Evolutionary conservation across 1,139 yeast species (phyloP), one percentile per base, ranked within the genome.

Genomic region (Saccharomyces hybrid): DNA sequence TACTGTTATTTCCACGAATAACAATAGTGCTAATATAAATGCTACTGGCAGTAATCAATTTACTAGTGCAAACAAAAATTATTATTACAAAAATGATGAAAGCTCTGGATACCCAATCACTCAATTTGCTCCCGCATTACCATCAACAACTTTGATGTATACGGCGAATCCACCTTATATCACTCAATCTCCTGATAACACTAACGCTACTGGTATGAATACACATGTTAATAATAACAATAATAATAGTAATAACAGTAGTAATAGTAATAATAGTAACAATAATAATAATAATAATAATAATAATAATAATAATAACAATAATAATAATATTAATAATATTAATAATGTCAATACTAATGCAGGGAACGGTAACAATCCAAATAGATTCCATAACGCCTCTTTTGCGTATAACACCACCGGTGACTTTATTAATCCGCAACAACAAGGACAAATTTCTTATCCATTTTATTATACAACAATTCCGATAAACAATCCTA

Each of bases 51-150:
- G 44, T 38, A 38, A 38, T 19, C 44, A 38, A 23, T n/a, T 31
- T 7, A 14, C 48, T 14, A 44, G 44, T 50, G 26, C 47, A 4
- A 31, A 31, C 42, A 29, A 44, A 19, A 42, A 28, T 26, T 50
- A 50, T 26, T 50, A 50, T 44, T 50, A 50, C 13, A 23, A 47
- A 28, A 44, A 50, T 31, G 48, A 31, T 23, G 46, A 19, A 29
- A 50, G 52, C 27, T 50, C 48, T 26, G 46, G 46, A n/a, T 50
- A 50, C 26, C 46, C 42, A 19, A 23, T 38, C 23, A 34, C 28
- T 16, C 46, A 38, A 19, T 38, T 38, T 28, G 32, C 26, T 41
- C 38, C 47, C 13, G 28, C 47, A 13, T 49, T n/a, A 41, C 16
- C 44, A 23, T 49, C 26, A 16, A 41, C 25, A 32, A 31, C 16